Evolutionary conservation across 2,329 filamentous ascomycete species (phyloP), one percentile per base, ranked within the genome.

Genomic region (Sordariomycetes sp.): DNA sequence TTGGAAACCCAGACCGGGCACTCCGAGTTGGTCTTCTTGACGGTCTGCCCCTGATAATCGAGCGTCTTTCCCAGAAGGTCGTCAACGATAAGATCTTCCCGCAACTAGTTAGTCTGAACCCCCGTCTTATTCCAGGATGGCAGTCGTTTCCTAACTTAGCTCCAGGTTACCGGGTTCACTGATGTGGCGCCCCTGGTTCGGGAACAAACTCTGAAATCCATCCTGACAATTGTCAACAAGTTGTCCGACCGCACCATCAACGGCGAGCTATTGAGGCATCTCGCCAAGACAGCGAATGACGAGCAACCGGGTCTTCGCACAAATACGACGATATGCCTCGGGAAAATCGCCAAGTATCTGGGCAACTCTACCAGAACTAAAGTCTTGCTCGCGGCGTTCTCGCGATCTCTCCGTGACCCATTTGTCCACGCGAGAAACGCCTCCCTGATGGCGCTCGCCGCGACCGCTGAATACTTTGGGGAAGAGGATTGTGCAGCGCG

Each of bases 11-110:
- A 1, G 94, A 99, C 69, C 84, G 94, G 63, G 94, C 91, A 3
- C 87, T 97, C 60, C 85, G 94, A 48, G 92, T 99, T 3, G 96
- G 89, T 67, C 74, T 99, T 53, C 75, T 99, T 57, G 93, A 97
- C 69, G 95, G 88, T 67, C 75, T 99, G 8, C 89, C 91, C 1
- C 71, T 87, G 35, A 97, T 97, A 86, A 96, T 97, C 62, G 92
- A 97, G 66, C 87, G 90, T 60, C 74, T 99, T 53, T 79, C 91
- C 1, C 90, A 93, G 65, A 96, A 90, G 71, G 78, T 90, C 57
- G 90, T 99, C 61, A 97, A 93, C 67, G 92, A 97, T 71, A 97
- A 93, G 71, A 95, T 99, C 62, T 99, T 97, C 67, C 94, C 94
- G 2, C 89, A 96, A 64, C 85, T 99, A 77, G 92, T 90, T 69